A percentile compares a stretch with the other conserved stretches of the same genome.
Evolutionary conservation across 768 basidiomycete genomes (phyloP).

Genomic region (Agrocybe praecox): DNA sequence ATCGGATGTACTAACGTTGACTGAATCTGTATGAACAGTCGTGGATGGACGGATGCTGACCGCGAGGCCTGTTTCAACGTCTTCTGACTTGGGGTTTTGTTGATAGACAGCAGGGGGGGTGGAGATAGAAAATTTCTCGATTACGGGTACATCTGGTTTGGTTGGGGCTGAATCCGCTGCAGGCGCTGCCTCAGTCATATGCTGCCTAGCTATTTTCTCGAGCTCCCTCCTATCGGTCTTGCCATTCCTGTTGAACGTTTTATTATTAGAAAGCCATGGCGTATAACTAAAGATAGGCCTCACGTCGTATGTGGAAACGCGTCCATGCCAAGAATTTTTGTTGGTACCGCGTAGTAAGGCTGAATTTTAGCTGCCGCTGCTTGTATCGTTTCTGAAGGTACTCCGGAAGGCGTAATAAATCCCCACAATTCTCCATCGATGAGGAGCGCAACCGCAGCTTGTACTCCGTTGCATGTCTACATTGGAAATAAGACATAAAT

Average conservation of each 20-base stretch:
- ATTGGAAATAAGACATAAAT: background rate
- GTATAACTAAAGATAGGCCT: slow-evolving; percentile 16
- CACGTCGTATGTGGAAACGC: slow-evolving; percentile 56
- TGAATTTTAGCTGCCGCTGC: slow-evolving; percentile 50
- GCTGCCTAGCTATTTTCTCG: slow-evolving; percentile 35
- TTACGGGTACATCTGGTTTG: no score
- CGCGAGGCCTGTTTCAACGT: slow-evolving; percentile 6
- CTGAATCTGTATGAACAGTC: background rate
- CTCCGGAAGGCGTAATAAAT: slow-evolving; percentile 45
- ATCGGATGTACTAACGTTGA: slow-evolving; percentile 17
- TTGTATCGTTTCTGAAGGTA: slow-evolving; percentile 39
- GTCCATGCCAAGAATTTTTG: slow-evolving; percentile 42
- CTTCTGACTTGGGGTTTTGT: slow-evolving; percentile 9
- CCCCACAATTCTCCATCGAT: slow-evolving; percentile 59
- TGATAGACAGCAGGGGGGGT: slow-evolving; percentile 16
- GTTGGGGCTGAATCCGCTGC: background rate
- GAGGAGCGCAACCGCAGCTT: slow-evolving; percentile 50
- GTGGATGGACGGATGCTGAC: slow-evolving; percentile 5
- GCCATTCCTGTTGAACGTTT: slow-evolving; percentile 36
- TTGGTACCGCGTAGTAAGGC: slow-evolving; percentile 63
- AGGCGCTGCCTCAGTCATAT: background rate
- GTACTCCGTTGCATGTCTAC: slow-evolving; percentile 44
- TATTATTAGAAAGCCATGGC: slow-evolving; percentile 2
- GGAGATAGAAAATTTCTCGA: slow-evolving; percentile 1
- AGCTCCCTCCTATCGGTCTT: slow-evolving; percentile 54